phyloP scores from a whole-genome alignment of 1,284 basidiomycete genomes.

The Inonotus hispidus region DNA sequence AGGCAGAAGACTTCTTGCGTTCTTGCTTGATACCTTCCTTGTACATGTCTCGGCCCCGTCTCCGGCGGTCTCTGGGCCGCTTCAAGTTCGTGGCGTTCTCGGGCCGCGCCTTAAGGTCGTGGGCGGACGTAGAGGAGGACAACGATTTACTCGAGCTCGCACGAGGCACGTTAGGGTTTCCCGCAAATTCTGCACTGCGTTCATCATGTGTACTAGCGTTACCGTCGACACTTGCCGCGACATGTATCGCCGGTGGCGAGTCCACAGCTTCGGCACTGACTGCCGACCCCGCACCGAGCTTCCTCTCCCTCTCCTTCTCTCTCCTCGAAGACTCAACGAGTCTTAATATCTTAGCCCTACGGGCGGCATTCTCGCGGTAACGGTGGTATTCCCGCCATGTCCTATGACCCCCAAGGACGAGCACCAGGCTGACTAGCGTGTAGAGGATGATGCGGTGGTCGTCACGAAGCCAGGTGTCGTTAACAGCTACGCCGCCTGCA shows the following conservation, averaged over 20 bases:
- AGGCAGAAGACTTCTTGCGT: conserved; percentile 8
- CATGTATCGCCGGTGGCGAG: background rate
- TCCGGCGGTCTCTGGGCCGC: conserved; percentile 17
- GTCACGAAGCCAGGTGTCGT: background rate
- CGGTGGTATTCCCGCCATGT: conserved; percentile 14
- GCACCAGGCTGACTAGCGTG: conserved; percentile 6
- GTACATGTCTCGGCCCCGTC: conserved; percentile 16
- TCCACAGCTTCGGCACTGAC: background rate
- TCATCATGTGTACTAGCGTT: background rate
- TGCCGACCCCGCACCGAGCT: background rate
- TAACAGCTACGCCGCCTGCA: background rate
- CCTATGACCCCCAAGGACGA: conserved; percentile 15
- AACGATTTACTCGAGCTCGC: background rate
- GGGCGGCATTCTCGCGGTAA: conserved; percentile 8
- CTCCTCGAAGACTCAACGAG: conserved; percentile 5
- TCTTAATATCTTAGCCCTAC: conserved; percentile 7
- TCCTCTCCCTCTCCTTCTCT: conserved; percentile 11
- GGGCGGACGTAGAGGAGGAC: background rate
- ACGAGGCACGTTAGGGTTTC: background rate
- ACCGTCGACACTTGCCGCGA: background rate
- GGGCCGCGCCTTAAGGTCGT: background rate
- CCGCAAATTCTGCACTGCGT: background rate
- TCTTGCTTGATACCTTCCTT: conserved; percentile 17
- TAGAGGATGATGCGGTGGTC: conserved; percentile 17
- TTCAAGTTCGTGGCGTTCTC: conserved; percentile 1